phyloP scores from a whole-genome alignment of 441 rosid species.

The Eugenia klotzschiana region DNA sequence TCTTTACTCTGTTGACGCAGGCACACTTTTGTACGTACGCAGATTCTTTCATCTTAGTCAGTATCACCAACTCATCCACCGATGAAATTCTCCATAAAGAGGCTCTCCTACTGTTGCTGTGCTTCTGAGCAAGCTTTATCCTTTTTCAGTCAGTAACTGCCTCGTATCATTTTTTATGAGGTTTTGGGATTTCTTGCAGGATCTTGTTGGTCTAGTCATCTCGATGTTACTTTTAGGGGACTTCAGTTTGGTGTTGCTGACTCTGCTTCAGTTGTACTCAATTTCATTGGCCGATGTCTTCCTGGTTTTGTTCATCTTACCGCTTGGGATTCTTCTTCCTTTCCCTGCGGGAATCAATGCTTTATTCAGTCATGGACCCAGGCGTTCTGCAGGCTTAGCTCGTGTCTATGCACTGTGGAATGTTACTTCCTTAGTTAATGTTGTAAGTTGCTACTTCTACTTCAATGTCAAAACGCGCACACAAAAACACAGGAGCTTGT shows the following conservation, averaged over 20 bases:
- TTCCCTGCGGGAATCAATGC: conserved; percentile 99
- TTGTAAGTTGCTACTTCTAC: conserved; percentile 45
- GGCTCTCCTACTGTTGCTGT: background rate
- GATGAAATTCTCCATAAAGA: background rate
- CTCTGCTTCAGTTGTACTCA: conserved; percentile 93
- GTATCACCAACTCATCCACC: background rate
- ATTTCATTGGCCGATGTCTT: conserved; percentile 72
- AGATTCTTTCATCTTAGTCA: background rate
- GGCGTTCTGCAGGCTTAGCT: conserved; percentile 96
- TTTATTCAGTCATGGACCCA: conserved; percentile 93
- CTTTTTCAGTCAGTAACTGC: background rate
- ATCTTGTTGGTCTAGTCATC: conserved; percentile 97
- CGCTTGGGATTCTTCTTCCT: conserved; percentile 90
- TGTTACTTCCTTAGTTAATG: conserved; percentile 70
- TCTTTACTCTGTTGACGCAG: background rate
- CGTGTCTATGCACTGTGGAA: conserved; percentile 98
- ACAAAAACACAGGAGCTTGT: background rate
- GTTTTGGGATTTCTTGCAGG: conserved; percentile 37
- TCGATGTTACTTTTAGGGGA: conserved; percentile 95
- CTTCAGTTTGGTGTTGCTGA: conserved; percentile 96
- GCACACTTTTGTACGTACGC: background rate
- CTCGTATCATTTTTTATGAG: background rate
- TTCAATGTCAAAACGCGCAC: background rate
- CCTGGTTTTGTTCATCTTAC: conserved; percentile 78
- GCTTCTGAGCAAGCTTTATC: background rate